phyloP scores from a whole-genome alignment of 495 filamentous ascomycete species.

The Penicillium pancosmium region DNA sequence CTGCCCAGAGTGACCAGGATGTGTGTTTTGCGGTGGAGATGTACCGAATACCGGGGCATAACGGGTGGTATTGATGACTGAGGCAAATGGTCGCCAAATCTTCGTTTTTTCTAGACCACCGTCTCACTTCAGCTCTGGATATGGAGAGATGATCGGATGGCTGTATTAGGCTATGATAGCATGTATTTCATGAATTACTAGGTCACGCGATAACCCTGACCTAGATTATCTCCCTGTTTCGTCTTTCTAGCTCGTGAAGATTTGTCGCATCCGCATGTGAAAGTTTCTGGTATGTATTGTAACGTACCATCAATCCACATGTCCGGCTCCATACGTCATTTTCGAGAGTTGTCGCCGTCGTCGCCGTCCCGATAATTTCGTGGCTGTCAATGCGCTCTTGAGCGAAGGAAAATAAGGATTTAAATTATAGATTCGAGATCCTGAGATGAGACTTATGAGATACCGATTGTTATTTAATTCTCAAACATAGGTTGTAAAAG shows the following conservation, averaged over 20 bases:
- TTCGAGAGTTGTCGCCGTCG: constrained; percentile 7
- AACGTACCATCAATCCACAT: constrained; percentile 23
- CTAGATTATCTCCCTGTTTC: neutral
- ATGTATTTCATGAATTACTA: neutral
- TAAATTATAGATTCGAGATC: neutral
- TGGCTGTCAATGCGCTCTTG: constrained; percentile 3
- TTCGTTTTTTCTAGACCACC: neutral
- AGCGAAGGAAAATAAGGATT: neutral
- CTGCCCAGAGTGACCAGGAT: neutral
- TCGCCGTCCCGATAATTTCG: constrained; percentile 16
- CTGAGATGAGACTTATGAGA: constrained; percentile 1
- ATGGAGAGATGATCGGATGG: neutral
- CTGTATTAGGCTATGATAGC: neutral
- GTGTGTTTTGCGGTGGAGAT: constrained; percentile 19
- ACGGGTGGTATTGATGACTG: constrained; percentile 29
- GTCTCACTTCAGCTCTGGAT: neutral
- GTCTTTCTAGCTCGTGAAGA: constrained; percentile 3
- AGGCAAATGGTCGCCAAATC: constrained; percentile 6
- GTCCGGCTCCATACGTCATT: constrained; percentile 37
- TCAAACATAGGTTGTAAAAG: neutral
- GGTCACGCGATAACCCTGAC: neutral
- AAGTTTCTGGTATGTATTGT: constrained; percentile 32
- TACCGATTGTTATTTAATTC: constrained; percentile 14
- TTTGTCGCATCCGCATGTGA: constrained; percentile 25
- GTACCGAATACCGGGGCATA: constrained; percentile 35